Evolutionary conservation across 805 yeast genomes (phyloP).

Genomic region (Myxozyma vanderwaltii): DNA sequence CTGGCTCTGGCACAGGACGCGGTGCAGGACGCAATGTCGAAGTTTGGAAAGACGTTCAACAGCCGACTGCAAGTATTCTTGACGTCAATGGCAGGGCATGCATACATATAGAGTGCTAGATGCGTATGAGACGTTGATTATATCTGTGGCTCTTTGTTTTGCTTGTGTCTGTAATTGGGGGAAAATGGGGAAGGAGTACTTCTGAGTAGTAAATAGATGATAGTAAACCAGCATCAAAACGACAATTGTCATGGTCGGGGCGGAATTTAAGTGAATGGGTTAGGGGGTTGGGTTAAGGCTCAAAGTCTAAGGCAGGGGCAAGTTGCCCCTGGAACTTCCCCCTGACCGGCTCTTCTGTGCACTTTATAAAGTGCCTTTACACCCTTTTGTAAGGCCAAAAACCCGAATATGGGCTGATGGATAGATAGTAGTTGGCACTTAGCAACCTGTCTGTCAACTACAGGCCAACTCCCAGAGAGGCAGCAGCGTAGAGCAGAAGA

Average conservation of each 20-base stretch:
- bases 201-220: too few species aligned
- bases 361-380: too few species aligned
- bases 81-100: constrained; percentile 14
- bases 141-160: too few species aligned
- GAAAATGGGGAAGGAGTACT: too few species aligned
- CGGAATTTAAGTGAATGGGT: not conserved
- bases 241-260: not conserved
- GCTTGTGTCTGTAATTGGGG: too few species aligned
- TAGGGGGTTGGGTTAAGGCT: not conserved
- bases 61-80: constrained; percentile 8
- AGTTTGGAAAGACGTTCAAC: constrained; percentile 1
- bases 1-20: not conserved
- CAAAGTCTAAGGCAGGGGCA: constrained; percentile 9
- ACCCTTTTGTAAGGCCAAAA: too few species aligned
- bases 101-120: constrained; percentile 7
- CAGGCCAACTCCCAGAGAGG: too few species aligned
- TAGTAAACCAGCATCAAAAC: too few species aligned
- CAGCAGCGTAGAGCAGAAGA: not conserved
- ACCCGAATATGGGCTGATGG: too few species aligned
- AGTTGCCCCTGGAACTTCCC: constrained; percentile 15
- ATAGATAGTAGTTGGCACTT: too few species aligned
- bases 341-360: constrained; percentile 2
- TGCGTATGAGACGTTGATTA: too few species aligned
- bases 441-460: too few species aligned
- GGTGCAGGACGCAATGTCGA: constrained; percentile 2